Conservation (phyloP, 495 filamentous ascomycete species). For the Talaromyces ruber region DNA sequence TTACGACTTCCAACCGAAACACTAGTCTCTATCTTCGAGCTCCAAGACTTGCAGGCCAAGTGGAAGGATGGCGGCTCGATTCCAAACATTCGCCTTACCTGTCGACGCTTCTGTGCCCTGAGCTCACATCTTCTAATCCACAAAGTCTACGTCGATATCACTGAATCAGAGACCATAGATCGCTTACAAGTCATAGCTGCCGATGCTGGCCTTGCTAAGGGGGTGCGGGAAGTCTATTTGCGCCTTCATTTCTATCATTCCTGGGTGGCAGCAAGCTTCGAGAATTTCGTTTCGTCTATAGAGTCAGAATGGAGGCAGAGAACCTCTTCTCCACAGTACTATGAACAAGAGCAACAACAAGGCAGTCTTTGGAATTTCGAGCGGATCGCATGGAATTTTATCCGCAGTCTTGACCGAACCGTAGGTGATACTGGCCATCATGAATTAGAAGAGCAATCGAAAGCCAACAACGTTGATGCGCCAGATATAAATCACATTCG, state of each 20-base stretch:
- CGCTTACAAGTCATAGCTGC: background rate
- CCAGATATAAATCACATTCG: background rate
- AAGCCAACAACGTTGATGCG: background rate
- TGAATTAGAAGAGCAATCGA: background rate
- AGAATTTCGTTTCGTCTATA: background rate
- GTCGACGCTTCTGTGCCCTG: background rate
- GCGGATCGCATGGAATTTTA: background rate
- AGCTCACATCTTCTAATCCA: background rate
- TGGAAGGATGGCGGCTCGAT: background rate
- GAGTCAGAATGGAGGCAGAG: background rate
- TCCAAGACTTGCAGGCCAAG: background rate
- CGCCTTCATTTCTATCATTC: slow-evolving; percentile 3
- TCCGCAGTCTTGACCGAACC: background rate
- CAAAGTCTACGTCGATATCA: background rate
- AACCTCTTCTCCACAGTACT: background rate
- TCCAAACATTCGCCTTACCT: background rate
- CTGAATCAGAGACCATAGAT: background rate
- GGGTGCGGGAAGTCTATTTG: background rate
- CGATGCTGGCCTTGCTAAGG: background rate
- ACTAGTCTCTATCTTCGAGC: background rate
- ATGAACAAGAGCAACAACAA: background rate
- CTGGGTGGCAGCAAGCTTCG: background rate
- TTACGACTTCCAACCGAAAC: background rate
- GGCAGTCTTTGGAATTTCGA: background rate
- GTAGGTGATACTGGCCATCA: background rate